Evolutionary conservation across 1,284 basidiomycete genomes (phyloP).

Genomic region (Ustilago crameri): DNA sequence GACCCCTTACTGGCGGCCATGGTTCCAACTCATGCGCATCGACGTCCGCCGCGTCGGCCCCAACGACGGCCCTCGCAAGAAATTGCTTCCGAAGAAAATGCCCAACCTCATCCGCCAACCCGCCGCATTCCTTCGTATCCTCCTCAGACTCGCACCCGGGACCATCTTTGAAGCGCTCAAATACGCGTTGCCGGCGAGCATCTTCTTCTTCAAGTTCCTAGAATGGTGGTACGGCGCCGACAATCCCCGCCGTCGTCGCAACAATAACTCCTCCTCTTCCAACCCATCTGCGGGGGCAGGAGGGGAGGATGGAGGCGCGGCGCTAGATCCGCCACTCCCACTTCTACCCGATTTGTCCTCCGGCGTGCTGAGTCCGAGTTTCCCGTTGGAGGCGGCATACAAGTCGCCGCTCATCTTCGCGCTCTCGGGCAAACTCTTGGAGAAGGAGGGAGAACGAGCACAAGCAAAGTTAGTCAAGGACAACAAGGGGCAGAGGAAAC

Average conservation of each 20-base stretch:
- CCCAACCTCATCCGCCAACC: conserved; percentile 50
- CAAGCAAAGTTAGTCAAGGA: background rate
- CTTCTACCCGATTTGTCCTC: conserved; percentile 16
- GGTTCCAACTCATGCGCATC: conserved; percentile 85
- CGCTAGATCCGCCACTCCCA: conserved; percentile 19
- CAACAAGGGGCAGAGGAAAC: conserved; percentile 8
- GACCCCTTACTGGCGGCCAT: conserved; percentile 89
- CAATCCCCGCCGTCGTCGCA: conserved; percentile 74
- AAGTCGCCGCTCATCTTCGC: conserved; percentile 29
- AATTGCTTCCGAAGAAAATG: conserved; percentile 40
- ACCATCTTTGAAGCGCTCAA: conserved; percentile 72
- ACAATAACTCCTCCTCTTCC: conserved; percentile 66
- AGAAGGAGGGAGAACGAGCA: background rate
- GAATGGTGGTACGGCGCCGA: conserved; percentile 99
- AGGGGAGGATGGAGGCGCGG: conserved; percentile 9
- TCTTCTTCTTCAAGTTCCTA: conserved; percentile 95
- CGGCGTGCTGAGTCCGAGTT: conserved; percentile 1
- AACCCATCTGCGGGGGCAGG: conserved; percentile 66
- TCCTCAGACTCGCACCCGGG: conserved; percentile 41
- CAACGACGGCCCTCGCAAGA: conserved; percentile 41
- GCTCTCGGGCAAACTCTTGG: conserved; percentile 35
- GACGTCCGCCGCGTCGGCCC: conserved; percentile 79
- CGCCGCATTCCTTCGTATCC: conserved; percentile 22
- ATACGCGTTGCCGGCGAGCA: conserved; percentile 86
- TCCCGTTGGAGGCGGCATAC: conserved; percentile 1